These are phyloP conservation scores for Omphalotus guepiniiformis DNA, from an alignment of 768 basidiomycete species.

Conservation along the genomic window DNA sequence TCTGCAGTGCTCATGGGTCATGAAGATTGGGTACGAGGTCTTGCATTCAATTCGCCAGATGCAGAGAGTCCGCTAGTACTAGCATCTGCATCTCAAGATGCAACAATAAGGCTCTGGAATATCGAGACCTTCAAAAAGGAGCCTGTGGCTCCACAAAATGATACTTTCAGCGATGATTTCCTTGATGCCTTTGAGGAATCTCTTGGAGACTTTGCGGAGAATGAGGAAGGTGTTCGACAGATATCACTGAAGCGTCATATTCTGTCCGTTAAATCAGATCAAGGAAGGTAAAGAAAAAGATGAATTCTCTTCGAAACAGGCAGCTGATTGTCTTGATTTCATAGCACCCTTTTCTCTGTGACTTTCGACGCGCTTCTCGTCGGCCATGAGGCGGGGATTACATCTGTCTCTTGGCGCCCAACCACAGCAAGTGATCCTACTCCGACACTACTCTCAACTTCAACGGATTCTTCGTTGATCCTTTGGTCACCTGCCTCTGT, in stretches of 20 bases:
- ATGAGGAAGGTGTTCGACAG: slow-evolving; percentile 76
- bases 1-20: slow-evolving; percentile 72
- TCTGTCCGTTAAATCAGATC: slow-evolving; percentile 53
- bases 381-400: slow-evolving; percentile 94
- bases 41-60: slow-evolving; percentile 54
- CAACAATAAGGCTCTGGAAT: slow-evolving; percentile 90
- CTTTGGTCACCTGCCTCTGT: slow-evolving; percentile 82
- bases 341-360: slow-evolving; percentile 56
- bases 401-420: slow-evolving; percentile 82
- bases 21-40: slow-evolving; percentile 90
- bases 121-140: slow-evolving; percentile 50
- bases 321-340: slow-evolving; percentile 19
- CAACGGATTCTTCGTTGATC: slow-evolving; percentile 93
- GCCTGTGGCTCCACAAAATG: slow-evolving; percentile 15
- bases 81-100: slow-evolving; percentile 95
- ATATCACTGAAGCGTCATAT: slow-evolving; percentile 88
- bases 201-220: slow-evolving; percentile 63
- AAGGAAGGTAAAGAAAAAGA: slow-evolving; percentile 30
- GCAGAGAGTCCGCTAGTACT: slow-evolving; percentile 54
- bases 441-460: slow-evolving; percentile 80
- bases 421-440: slow-evolving; percentile 16
- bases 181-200: slow-evolving; percentile 87
- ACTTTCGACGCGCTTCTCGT: slow-evolving; percentile 92
- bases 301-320: background rate
- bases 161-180: slow-evolving; percentile 61